Percentiles rank a stretch among this genome's conserved stretches.
Conservation (phyloP, 352 stramenopile species). For the Hyaloperonospora arabidopsidis region DNA sequence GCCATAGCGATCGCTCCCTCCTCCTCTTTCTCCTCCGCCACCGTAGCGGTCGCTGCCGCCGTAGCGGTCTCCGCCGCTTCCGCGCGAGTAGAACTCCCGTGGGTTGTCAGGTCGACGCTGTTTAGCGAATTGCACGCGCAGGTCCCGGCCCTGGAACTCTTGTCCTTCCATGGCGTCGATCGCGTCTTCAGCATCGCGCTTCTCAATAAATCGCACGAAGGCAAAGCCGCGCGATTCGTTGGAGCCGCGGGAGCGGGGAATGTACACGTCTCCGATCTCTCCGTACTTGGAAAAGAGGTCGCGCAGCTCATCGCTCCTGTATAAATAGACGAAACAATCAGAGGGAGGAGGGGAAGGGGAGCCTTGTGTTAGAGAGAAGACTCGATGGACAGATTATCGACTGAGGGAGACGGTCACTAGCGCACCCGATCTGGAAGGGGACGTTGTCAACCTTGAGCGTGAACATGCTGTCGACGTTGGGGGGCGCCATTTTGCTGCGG, state of each 20-base stretch:
- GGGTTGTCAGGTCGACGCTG: constrained; percentile 72
- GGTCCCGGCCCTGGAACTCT: constrained; percentile 60
- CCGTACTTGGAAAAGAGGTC: constrained; percentile 68
- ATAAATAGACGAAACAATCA: background rate
- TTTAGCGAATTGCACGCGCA: constrained; percentile 74
- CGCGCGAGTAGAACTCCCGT: constrained; percentile 59
- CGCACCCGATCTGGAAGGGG: constrained; percentile 63
- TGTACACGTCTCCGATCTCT: constrained; percentile 81
- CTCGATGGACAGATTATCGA: background rate
- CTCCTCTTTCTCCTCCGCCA: constrained; percentile 19
- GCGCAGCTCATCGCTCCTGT: constrained; percentile 43
- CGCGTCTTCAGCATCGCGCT: constrained; percentile 83
- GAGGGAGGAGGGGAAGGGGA: background rate
- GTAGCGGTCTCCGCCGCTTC: constrained; percentile 24
- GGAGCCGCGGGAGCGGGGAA: constrained; percentile 60
- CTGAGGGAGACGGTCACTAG: background rate
- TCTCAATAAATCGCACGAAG: constrained; percentile 86
- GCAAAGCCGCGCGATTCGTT: constrained; percentile 78
- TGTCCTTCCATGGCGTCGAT: constrained; percentile 69
- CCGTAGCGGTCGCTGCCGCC: constrained; percentile 18
- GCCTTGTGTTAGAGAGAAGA: constrained; percentile 1
- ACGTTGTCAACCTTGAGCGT: constrained; percentile 88
- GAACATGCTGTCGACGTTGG: constrained; percentile 76
- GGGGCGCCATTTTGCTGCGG: constrained; percentile 41
- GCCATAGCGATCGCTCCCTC: constrained; percentile 23